These are phyloP conservation scores for Boletus reticuloceps DNA, from an alignment of 768 basidiomycete genomes.

Conservation along the genomic window DNA sequence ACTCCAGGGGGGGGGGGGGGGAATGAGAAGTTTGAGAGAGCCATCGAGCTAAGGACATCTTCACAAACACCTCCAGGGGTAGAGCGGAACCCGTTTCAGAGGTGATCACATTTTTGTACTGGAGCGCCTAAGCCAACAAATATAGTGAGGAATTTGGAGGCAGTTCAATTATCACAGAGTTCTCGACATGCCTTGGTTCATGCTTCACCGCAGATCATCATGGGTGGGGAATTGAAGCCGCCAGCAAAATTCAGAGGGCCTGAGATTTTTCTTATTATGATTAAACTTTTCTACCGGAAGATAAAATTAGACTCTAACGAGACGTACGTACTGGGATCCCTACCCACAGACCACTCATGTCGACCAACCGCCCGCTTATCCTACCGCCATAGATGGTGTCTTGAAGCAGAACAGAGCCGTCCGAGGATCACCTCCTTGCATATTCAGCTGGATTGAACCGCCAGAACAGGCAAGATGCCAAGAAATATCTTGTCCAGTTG, in stretches of 20 bases:
- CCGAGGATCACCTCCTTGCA: background rate
- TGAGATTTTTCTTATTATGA: too few relatives aligned
- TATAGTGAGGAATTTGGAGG: background rate
- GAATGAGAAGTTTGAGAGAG: background rate
- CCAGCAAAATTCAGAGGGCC: too few relatives aligned
- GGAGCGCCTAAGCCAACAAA: background rate
- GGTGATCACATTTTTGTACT: too few relatives aligned
- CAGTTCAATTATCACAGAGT: too few relatives aligned
- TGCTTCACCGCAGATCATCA: background rate
- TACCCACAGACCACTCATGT: background rate
- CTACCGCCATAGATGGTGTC: background rate
- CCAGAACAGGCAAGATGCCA: background rate
- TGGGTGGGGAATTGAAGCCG: too few relatives aligned
- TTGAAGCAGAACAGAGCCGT: background rate
- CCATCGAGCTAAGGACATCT: background rate
- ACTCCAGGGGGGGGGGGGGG: constrained; percentile 2
- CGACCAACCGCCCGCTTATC: background rate
- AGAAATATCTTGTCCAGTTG: too few relatives aligned
- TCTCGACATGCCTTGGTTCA: background rate
- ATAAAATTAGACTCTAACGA: background rate
- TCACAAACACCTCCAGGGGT: background rate
- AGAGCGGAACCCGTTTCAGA: background rate
- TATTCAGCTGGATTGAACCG: background rate
- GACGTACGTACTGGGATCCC: too few relatives aligned
- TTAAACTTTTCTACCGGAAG: too few relatives aligned